phyloP scores from a whole-genome alignment of 306 rosid genomes.

The Chamaecrista fasciculata region DNA sequence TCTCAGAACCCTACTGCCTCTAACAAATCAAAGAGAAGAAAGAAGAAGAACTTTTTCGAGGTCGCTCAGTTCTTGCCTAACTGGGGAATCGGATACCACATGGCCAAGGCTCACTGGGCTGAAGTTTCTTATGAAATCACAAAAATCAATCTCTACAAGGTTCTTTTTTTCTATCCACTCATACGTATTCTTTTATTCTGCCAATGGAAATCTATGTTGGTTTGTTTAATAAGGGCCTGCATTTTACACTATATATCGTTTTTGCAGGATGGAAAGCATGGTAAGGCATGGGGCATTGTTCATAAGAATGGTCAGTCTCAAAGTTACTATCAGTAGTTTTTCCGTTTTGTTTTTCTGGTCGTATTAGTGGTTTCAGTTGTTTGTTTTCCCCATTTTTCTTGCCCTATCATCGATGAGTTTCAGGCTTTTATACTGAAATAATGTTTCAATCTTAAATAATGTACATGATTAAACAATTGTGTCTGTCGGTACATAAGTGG shows the following conservation, averaged over 20 bases:
- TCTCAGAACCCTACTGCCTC: slow-evolving; percentile 36
- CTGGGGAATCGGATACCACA: slow-evolving; percentile 89
- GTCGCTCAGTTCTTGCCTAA: slow-evolving; percentile 84
- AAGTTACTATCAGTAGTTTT: not conserved
- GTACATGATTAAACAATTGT: not conserved
- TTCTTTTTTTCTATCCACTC: slow-evolving; percentile 16
- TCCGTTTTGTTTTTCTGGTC: not conserved
- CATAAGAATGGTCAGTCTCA: slow-evolving; percentile 64
- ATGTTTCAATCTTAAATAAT: not conserved
- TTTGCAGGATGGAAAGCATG: slow-evolving; percentile 83
- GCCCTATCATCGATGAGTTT: not conserved
- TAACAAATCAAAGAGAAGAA: slow-evolving; percentile 68
- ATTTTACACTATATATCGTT: not conserved
- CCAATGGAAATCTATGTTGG: not conserved
- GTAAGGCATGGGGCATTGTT: slow-evolving; percentile 97
- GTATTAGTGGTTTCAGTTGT: not conserved
- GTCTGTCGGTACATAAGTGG: not conserved
- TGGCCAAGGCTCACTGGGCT: slow-evolving; percentile 90
- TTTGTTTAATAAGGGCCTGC: slow-evolving; percentile 17
- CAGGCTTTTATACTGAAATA: not conserved
- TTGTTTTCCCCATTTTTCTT: not conserved
- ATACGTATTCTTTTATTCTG: not conserved
- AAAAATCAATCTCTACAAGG: slow-evolving; percentile 94
- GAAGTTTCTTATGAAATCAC: slow-evolving; percentile 85
- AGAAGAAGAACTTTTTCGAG: slow-evolving; percentile 91